These are phyloP conservation scores for Dactylellina drechsleri DNA, from an alignment of 2,329 filamentous ascomycete species.

Conservation along the genomic window DNA sequence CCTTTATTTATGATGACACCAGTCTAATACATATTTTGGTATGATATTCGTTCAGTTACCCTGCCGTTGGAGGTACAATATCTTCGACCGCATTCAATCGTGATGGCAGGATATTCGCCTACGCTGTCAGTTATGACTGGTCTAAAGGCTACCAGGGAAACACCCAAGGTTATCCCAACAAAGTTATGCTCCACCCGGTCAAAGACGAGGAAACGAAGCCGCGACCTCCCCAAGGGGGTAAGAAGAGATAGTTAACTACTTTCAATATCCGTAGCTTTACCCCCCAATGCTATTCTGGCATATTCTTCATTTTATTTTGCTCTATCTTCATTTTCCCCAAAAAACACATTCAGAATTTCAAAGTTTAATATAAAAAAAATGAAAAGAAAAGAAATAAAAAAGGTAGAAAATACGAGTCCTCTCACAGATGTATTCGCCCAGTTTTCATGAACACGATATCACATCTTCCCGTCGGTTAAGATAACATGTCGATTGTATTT, in stretches of 20 bases:
- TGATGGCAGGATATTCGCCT: constrained; percentile 83
- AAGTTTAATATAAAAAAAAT: no score
- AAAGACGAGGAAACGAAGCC: constrained; percentile 72
- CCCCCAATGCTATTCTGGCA: no score
- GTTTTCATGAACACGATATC: no score
- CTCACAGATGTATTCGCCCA: no score
- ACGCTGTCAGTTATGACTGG: constrained; percentile 97
- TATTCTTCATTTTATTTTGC: no score
- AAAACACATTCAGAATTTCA: no score
- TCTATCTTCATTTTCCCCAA: no score
- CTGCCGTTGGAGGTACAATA: constrained; percentile 84
- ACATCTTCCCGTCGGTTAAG: no score
- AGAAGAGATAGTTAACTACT: constrained; percentile 35
- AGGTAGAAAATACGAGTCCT: no score
- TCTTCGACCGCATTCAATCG: constrained; percentile 90
- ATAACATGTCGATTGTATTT: no score
- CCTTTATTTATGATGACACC: neutral
- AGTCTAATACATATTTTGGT: no score
- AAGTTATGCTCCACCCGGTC: constrained; percentile 86
- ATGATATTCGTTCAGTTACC: constrained; percentile 66
- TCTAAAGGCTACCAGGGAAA: constrained; percentile 93
- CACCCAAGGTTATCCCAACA: constrained; percentile 76
- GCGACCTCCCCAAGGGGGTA: constrained; percentile 55
- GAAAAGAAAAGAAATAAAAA: no score
- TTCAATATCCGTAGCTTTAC: neutral